Evolutionary conservation across 352 stramenopile genomes (phyloP), one percentile per base, ranked within the genome.

Genomic region (Globisporangium cederbergense): DNA sequence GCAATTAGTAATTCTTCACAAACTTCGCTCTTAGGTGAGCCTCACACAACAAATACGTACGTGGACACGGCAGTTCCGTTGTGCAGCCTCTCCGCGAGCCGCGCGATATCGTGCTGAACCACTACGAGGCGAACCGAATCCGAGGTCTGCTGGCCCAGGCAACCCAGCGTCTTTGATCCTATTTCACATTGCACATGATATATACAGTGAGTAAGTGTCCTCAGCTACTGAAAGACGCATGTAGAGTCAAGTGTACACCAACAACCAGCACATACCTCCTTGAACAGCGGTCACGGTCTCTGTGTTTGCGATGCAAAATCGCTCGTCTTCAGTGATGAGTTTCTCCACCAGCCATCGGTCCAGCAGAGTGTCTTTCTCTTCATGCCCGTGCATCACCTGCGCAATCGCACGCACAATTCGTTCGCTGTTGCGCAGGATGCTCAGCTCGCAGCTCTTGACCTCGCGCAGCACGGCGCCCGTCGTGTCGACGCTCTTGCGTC

Each of bases 31-130:
- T 9, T 9, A 20, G 42, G 18, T 47, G 14, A 47, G 16, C 8
- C 18, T 47, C 42, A 9, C 42, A 47, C 16, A 20, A 4, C 16
- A 36, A 36, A 36, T 36, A 20, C 42, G 3, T 79, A 92, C 83
- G 80, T 83, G 38, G 71, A 80, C 55, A 90, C 81, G 30, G 76
- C 71, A n/a, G 70, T 75, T 13, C 72, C 73, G 14, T 63, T 74
- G 2, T 69, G 73, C 36, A 89, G 69, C 1, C 83, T 77, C 30
- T 81, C 69, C 13, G 85, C 79, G 8, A 93, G 71, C 14, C 82
- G 75, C 43, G 64, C 73, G 54, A 90, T 89, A 46, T 90, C 83
- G 52, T 93, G 83, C 36, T 90, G 75, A 9, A 91, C 79, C 20
- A 90, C 81, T 8, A 81, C 78, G 43, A 81, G 79, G 9, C 81